These are phyloP conservation scores for Trichoderma atroviride DNA, from an alignment of 2,329 filamentous ascomycete species.

Conservation along the genomic window DNA sequence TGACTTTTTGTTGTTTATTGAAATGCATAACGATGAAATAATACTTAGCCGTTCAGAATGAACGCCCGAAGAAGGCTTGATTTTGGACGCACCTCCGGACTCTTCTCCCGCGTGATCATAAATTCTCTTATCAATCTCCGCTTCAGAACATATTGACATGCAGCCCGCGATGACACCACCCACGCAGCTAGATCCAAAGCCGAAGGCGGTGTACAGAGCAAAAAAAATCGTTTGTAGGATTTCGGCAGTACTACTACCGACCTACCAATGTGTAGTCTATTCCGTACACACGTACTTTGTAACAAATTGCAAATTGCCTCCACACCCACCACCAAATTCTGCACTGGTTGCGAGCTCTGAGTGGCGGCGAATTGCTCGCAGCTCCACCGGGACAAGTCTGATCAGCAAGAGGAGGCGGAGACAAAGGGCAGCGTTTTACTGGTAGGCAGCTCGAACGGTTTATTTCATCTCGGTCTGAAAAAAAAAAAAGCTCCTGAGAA, in stretches of 20 bases:
- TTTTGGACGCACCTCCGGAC: slow-evolving; percentile 12
- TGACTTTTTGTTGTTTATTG: not conserved
- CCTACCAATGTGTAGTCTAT: not conserved
- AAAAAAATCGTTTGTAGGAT: not conserved
- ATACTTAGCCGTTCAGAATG: slow-evolving; percentile 30
- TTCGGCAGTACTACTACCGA: not conserved
- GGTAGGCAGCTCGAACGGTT: not conserved
- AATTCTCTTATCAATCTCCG: slow-evolving; percentile 21
- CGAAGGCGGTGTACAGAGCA: slow-evolving; percentile 14
- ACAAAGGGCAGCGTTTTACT: not conserved
- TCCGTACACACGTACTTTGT: not conserved
- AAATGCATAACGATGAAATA: slow-evolving; percentile 38
- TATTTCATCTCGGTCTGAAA: not conserved
- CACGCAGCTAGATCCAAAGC: not conserved
- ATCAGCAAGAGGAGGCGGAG: slow-evolving; percentile 9
- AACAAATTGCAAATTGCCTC: not conserved
- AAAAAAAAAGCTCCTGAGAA: not conserved
- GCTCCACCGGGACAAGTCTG: not conserved
- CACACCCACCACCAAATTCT: not conserved
- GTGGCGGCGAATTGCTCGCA: slow-evolving; percentile 7
- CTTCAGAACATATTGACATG: slow-evolving; percentile 6
- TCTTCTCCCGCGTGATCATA: slow-evolving; percentile 18
- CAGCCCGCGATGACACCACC: slow-evolving; percentile 15
- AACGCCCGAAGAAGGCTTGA: slow-evolving; percentile 2
- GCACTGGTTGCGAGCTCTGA: not conserved